Evolutionary conservation across 345 rosid species (phyloP), one percentile per base, ranked within the genome.

Genomic region (Syzygium aqueum): DNA sequence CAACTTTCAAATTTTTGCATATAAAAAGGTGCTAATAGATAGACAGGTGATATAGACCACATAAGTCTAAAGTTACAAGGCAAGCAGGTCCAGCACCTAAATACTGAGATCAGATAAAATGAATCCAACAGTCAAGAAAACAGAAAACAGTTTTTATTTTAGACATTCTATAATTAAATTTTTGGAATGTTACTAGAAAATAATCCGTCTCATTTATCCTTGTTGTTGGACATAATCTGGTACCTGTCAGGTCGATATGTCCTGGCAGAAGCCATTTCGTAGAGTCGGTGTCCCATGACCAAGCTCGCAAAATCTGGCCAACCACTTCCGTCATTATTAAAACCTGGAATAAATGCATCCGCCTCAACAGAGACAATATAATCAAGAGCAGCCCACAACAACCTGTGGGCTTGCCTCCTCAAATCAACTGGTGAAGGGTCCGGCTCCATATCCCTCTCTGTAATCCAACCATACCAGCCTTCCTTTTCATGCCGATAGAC

Each of bases 391-490:
- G 95, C 98, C 98, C 97, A 96, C 85, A 98, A 89, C 89, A 98
- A 92, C 89, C 96, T 93, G 89, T 96, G 99, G 2, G 98, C 99
- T 92, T 93, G 96, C 89, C 88, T 92, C 91, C 98, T 94, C 90
- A 94, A 94, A 94, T 96, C 96, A 78, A 90, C 86, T 63, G 94
- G 95, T 80, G 97, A 94, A 87, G 95, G 98, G 53, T 87, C 93
- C 87, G 99, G 99, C 92, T 98, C 98, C 56, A 92, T 89, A 88
- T 95, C 95, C 84, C 91, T 93, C 91, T 96, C 96, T 3, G 94
- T 89, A 86, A 98, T 89, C 99, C 99, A 98, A 91, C 97, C 97
- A 91, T 96, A 98, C 99, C 99, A 98, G 17, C 99, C 99, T 93
- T 98, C 98, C 92, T 96, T 96, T 89, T 98, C 99, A 88, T 98